These are phyloP conservation scores for Aspergillus persii DNA, from an alignment of 2,329 filamentous ascomycete genomes.

Conservation along the genomic window DNA sequence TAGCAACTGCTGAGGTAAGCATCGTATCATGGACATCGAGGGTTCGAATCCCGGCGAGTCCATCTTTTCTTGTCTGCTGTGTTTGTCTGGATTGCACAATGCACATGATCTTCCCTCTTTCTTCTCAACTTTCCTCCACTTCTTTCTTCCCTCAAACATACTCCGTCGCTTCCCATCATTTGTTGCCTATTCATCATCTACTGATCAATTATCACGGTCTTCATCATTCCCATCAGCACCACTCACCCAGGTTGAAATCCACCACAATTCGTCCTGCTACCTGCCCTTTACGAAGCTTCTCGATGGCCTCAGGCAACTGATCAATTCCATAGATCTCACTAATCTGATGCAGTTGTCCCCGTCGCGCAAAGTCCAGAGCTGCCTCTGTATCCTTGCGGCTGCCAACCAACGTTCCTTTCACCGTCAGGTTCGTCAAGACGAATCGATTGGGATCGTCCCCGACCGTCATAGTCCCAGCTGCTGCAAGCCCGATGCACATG, in stretches of 20 bases:
- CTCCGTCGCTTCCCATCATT: too few relatives aligned
- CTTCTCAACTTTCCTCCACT: too few relatives aligned
- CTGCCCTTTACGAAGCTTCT: constrained; percentile 50
- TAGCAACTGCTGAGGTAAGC: too few relatives aligned
- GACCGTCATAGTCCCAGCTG: constrained; percentile 19
- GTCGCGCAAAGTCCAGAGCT: constrained; percentile 45
- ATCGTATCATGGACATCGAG: constrained; percentile 1
- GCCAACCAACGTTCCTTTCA: constrained; percentile 29
- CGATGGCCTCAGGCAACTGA: constrained; percentile 50
- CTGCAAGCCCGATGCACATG: constrained; percentile 51
- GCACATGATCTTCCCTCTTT: too few relatives aligned
- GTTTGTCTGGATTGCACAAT: too few relatives aligned
- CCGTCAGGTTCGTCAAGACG: constrained; percentile 24
- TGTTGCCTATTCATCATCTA: too few relatives aligned
- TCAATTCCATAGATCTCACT: constrained; percentile 49
- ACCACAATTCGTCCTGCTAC: constrained; percentile 54
- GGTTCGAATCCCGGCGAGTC: constrained; percentile 11
- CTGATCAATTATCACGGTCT: too few relatives aligned
- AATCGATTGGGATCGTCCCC: constrained; percentile 27
- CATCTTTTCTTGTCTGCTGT: too few relatives aligned
- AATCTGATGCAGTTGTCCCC: constrained; percentile 51
- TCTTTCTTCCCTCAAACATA: too few relatives aligned
- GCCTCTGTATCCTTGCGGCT: constrained; percentile 35
- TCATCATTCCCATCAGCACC: too few relatives aligned
- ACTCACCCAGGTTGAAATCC: constrained; percentile 49